Conservation (phyloP, 2,329 filamentous ascomycete genomes). For the Colletotrichum chrysophilum region DNA sequence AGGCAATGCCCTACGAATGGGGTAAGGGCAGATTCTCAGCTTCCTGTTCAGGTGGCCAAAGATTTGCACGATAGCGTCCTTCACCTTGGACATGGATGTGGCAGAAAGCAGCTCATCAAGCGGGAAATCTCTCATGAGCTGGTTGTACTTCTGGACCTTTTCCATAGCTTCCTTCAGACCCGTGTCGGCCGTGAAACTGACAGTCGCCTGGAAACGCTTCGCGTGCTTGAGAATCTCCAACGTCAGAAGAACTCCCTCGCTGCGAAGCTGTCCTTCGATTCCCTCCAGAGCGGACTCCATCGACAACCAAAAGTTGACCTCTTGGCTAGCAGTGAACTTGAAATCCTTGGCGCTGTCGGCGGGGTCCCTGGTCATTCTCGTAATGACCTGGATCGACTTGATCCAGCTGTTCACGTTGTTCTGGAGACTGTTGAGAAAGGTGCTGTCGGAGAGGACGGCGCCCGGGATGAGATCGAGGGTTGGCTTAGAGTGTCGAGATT, state of each 20-base stretch:
- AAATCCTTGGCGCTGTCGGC: constrained; percentile 59
- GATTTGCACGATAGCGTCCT: constrained; percentile 87
- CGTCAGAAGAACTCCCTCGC: constrained; percentile 88
- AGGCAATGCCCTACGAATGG: constrained; percentile 86
- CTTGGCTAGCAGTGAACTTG: constrained; percentile 80
- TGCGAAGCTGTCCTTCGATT: constrained; percentile 86
- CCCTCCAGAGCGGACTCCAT: constrained; percentile 94
- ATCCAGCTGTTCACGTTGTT: constrained; percentile 97
- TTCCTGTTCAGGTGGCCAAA: constrained; percentile 98
- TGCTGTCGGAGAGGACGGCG: constrained; percentile 82
- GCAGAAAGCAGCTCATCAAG: constrained; percentile 93
- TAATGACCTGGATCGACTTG: constrained; percentile 96
- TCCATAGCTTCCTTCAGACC: constrained; percentile 96
- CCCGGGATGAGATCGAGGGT: constrained; percentile 80
- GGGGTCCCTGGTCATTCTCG: constrained; percentile 89
- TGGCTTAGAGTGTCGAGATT: constrained; percentile 68
- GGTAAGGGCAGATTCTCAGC: constrained; percentile 93
- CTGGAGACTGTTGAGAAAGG: constrained; percentile 92
- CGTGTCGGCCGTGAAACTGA: constrained; percentile 96
- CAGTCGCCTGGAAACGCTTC: constrained; percentile 96
- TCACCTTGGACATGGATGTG: constrained; percentile 84
- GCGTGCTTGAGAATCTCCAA: constrained; percentile 95
- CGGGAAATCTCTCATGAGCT: constrained; percentile 97
- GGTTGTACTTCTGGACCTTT: constrained; percentile 97
- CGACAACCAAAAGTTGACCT: constrained; percentile 98